Percentiles rank a stretch among this genome's conserved stretches.
Evolutionary conservation across 2,329 filamentous ascomycete species (phyloP).

Genomic region (Epichloe baconii): DNA sequence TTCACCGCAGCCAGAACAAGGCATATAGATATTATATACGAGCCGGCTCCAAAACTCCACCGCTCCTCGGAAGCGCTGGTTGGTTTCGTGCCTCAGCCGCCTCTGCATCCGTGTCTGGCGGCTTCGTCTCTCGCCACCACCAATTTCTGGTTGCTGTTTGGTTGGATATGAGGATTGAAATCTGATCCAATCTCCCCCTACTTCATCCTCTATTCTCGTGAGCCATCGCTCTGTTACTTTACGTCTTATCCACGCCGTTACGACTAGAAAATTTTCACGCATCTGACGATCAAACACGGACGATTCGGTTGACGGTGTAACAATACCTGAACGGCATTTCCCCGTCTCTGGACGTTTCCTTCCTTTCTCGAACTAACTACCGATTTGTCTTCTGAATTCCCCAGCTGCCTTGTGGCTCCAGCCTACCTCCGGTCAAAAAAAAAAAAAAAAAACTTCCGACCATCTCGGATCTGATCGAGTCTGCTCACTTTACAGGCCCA

Average conservation of each 20-base stretch:
- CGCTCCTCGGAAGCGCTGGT: not conserved
- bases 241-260: not conserved
- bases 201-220: not conserved
- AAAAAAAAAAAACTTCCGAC: not conserved
- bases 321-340: not conserved
- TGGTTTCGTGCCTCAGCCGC: conserved; percentile 1
- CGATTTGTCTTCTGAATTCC: not conserved
- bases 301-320: not conserved
- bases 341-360: not conserved
- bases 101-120: not conserved
- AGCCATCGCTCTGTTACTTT: not conserved
- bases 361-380: not conserved
- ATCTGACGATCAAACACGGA: not conserved
- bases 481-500: conserved; percentile 10
- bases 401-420: not conserved
- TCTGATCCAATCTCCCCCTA: not conserved
- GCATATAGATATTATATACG: not conserved
- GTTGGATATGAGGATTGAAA: not conserved
- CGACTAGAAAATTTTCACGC: not conserved
- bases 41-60: not conserved
- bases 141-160: not conserved
- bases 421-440: not conserved
- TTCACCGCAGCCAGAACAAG: not conserved
- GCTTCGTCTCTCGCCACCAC: not conserved
- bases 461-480: not conserved